phyloP scores from a whole-genome alignment of 345 rosid genomes.

The rapeseed (Brassica napus) region DNA sequence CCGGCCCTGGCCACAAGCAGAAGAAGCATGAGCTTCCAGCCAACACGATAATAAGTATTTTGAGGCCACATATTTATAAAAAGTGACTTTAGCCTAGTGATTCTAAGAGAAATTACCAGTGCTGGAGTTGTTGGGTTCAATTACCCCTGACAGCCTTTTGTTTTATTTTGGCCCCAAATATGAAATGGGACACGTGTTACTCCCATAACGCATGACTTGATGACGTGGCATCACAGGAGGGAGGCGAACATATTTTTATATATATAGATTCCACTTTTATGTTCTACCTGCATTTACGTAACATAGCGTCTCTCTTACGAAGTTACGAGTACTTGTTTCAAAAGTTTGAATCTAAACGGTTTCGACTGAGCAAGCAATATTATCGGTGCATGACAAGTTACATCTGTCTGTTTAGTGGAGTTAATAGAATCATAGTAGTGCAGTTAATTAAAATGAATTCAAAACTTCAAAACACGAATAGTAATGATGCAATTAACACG shows the following conservation, averaged over 20 bases:
- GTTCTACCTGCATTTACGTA: conserved; percentile 7
- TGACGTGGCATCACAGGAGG: no score
- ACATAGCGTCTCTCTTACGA: not conserved
- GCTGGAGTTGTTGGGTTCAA: no score
- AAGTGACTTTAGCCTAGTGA: no score
- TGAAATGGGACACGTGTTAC: no score
- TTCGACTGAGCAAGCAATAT: not conserved
- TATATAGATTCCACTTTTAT: not conserved
- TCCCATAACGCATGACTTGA: no score
- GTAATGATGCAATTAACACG: not conserved
- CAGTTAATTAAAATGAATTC: not conserved
- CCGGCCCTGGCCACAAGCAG: no score
- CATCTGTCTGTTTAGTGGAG: not conserved
- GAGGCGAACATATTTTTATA: not conserved
- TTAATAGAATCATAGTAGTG: not conserved
- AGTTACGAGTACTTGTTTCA: not conserved
- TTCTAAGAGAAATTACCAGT: no score
- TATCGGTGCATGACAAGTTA: not conserved
- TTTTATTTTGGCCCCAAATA: no score
- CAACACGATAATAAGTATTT: no score
- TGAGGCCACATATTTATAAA: no score
- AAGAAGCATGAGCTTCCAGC: no score
- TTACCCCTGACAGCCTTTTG: no score
- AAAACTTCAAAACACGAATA: not conserved
- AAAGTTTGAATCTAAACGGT: not conserved